phyloP scores from a whole-genome alignment of 352 stramenopile species.

The Saprolegnia diclina region DNA sequence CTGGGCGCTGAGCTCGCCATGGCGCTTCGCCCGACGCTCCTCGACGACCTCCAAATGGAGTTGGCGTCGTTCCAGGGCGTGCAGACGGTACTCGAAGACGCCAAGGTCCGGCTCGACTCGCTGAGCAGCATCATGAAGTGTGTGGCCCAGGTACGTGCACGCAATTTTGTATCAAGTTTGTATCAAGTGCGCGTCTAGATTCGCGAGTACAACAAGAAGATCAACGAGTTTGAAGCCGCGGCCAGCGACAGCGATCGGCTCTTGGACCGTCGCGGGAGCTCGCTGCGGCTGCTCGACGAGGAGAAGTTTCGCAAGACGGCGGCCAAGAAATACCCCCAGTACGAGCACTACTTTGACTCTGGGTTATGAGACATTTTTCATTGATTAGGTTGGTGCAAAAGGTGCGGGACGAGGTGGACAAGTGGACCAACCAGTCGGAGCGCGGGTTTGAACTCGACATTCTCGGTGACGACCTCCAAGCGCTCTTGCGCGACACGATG shows the following conservation, averaged over 20 bases:
- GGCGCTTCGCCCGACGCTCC: constrained; percentile 36
- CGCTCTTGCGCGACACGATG: constrained; percentile 70
- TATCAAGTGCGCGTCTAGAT: constrained; percentile 29
- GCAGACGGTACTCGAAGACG: constrained; percentile 40
- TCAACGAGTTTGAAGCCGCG: constrained; percentile 62
- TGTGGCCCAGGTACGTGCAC: constrained; percentile 24
- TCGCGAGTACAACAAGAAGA: constrained; percentile 65
- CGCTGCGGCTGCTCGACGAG: constrained; percentile 62
- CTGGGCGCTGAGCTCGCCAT: constrained; percentile 42
- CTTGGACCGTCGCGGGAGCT: constrained; percentile 48
- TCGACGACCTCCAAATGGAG: constrained; percentile 41
- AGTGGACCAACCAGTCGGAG: constrained; percentile 67
- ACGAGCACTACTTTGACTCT: not conserved
- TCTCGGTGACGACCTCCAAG: constrained; percentile 67
- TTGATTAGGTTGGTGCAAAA: constrained; percentile 28
- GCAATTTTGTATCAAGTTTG: not conserved
- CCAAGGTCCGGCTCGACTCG: constrained; percentile 56
- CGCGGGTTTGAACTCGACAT: constrained; percentile 67
- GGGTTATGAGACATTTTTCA: constrained; percentile 31
- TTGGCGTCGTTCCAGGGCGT: constrained; percentile 46
- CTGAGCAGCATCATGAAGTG: constrained; percentile 72
- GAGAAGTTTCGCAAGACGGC: constrained; percentile 69
- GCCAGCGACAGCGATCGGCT: constrained; percentile 68
- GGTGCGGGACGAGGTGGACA: constrained; percentile 61
- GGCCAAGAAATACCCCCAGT: constrained; percentile 55